Evolutionary conservation across 139 green algal genomes (phyloP).

Genomic region (Diplosphaera chodatii): DNA sequence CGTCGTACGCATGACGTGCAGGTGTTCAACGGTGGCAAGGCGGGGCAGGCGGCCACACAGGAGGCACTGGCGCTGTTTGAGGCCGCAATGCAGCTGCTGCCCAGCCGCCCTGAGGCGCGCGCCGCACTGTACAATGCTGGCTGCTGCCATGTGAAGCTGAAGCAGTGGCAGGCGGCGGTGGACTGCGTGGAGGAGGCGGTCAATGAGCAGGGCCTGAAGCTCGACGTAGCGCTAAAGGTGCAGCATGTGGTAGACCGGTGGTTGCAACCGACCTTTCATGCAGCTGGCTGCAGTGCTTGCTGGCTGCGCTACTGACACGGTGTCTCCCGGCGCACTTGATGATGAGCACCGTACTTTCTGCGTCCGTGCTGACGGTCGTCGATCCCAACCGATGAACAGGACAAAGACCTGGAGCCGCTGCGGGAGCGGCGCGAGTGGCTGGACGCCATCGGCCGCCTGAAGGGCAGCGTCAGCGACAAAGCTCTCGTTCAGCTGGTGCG

Average conservation of each 20-base stretch:
- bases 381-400: no score
- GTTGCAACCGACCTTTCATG: no score
- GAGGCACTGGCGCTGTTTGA: conserved; percentile 65
- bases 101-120: conserved; percentile 73
- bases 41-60: not conserved
- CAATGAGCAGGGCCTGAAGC: conserved; percentile 77
- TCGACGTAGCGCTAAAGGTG: conserved; percentile 72
- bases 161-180: conserved; percentile 68
- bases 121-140: conserved; percentile 91
- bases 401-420: conserved; percentile 70
- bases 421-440: conserved; percentile 81
- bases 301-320: no score
- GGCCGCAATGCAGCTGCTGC: conserved; percentile 54
- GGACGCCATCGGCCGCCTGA: conserved; percentile 50
- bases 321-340: no score
- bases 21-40: not conserved
- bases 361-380: no score
- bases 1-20: not conserved
- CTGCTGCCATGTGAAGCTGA: conserved; percentile 71
- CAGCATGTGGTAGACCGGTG: no score
- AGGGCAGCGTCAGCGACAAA: conserved; percentile 52
- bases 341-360: no score
- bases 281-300: no score
- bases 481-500: not conserved
- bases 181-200: conserved; percentile 63